phyloP scores from a whole-genome alignment of 768 basidiomycete species.

The Lactarius sp. region DNA sequence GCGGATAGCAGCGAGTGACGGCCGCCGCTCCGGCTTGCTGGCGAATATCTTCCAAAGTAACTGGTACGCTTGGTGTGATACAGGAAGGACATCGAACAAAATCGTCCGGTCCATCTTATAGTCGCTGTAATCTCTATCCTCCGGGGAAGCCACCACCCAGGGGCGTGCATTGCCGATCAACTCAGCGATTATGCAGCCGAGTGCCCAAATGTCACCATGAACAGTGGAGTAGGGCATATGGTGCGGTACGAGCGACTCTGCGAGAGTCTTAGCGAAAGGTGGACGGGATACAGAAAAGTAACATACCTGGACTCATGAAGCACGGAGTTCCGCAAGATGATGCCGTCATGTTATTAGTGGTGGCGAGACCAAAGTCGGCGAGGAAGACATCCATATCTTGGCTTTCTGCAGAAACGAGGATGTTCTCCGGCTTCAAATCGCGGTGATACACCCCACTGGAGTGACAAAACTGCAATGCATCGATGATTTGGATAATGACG shows the following conservation, averaged over 20 bases:
- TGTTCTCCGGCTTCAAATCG: slow-evolving; percentile 16
- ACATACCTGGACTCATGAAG: slow-evolving; percentile 21
- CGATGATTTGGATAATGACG: slow-evolving; percentile 17
- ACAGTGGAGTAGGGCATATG: not conserved
- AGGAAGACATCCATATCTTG: slow-evolving; percentile 9
- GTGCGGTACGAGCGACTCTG: slow-evolving; percentile 3
- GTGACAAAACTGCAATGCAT: slow-evolving; percentile 17
- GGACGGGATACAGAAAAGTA: fast-evolving
- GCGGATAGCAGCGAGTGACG: slow-evolving; percentile 57
- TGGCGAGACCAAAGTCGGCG: slow-evolving; percentile 22
- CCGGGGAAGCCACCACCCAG: slow-evolving; percentile 2
- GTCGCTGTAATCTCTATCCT: not conserved
- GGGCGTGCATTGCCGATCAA: slow-evolving; percentile 10
- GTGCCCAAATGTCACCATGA: slow-evolving; percentile 15
- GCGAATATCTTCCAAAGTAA: slow-evolving; percentile 55
- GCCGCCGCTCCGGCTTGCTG: slow-evolving; percentile 54
- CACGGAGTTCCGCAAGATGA: slow-evolving; percentile 15
- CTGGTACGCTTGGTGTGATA: slow-evolving; percentile 38
- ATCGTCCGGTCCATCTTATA: not conserved
- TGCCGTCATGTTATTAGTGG: slow-evolving; percentile 3
- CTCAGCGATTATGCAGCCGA: slow-evolving; percentile 19
- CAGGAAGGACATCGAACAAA: not conserved
- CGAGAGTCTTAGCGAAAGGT: not conserved
- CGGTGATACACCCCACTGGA: slow-evolving; percentile 18
- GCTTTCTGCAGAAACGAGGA: not conserved